Evolutionary conservation across 2,329 filamentous ascomycete genomes (phyloP).

Genomic region (Paracoccidioides brasiliensis): DNA sequence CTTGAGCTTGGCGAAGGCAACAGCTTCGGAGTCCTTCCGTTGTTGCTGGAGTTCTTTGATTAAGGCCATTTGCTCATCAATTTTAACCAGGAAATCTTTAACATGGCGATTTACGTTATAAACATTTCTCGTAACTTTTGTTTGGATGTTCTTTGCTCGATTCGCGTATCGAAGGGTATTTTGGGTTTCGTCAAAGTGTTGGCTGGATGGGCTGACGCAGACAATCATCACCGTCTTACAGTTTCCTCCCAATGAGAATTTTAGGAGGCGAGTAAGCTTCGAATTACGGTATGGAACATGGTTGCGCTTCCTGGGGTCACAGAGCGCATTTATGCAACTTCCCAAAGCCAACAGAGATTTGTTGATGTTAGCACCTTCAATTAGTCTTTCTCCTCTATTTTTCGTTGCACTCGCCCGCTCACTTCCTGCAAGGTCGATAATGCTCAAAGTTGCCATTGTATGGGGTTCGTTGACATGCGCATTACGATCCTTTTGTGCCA

Average conservation of each 20-base stretch:
- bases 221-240: constrained; percentile 99
- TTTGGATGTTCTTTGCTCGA: constrained; percentile 97
- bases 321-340: constrained; percentile 96
- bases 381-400: constrained; percentile 78
- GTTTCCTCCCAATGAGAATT: constrained; percentile 94
- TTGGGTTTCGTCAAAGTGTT: constrained; percentile 95
- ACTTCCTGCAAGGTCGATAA: constrained; percentile 93
- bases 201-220: constrained; percentile 89
- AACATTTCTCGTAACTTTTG: constrained; percentile 96
- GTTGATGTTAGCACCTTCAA: constrained; percentile 98
- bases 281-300: constrained; percentile 97
- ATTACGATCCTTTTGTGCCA: constrained; percentile 87
- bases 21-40: constrained; percentile 73
- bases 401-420: constrained; percentile 94
- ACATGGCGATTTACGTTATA: constrained; percentile 99
- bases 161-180: constrained; percentile 97
- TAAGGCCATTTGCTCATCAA: constrained; percentile 92
- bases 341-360: constrained; percentile 89
- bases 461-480: constrained; percentile 86
- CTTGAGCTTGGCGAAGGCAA: constrained; percentile 75
- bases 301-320: constrained; percentile 78
- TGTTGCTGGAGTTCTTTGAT: constrained; percentile 93
- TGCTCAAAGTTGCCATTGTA: constrained; percentile 95
- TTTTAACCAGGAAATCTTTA: constrained; percentile 98
- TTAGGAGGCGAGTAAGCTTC: constrained; percentile 85